A percentile compares a stretch with the other conserved stretches of the same genome.
Conservation (phyloP, 345 rosid genomes). For the Rhodamnia argentea region DNA sequence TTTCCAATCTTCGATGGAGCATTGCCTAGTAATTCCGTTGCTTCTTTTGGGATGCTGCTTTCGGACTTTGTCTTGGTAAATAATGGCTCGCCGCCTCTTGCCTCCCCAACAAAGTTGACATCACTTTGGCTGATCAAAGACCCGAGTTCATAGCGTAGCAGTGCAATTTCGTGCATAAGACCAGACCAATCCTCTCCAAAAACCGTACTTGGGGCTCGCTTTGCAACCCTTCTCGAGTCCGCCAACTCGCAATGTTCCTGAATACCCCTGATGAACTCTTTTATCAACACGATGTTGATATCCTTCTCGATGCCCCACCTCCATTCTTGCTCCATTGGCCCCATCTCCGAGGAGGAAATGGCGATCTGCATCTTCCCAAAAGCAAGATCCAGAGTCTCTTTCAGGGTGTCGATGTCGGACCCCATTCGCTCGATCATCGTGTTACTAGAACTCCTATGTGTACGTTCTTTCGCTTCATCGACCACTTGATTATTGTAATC, state of each 20-base stretch:
- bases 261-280: conserved; percentile 35
- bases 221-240: conserved; percentile 10
- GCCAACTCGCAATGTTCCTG: conserved; percentile 23
- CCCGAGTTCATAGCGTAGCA: conserved; percentile 30
- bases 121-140: conserved; percentile 16
- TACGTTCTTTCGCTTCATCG: not conserved
- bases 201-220: conserved; percentile 10
- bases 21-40: not conserved
- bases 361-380: conserved; percentile 73
- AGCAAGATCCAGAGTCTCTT: conserved; percentile 71
- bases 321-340: conserved; percentile 61
- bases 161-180: conserved; percentile 20
- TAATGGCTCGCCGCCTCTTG: not conserved
- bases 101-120: not conserved
- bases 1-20: not conserved
- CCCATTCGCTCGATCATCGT: conserved; percentile 44
- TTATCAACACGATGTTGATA: conserved; percentile 18
- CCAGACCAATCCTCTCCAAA: conserved; percentile 16
- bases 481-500: conserved; percentile 2
- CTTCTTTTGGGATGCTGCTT: not conserved
- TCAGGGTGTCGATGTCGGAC: conserved; percentile 45
- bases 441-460: conserved; percentile 1
- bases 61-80: not conserved
- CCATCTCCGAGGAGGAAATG: conserved; percentile 47
- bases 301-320: conserved; percentile 53